These are phyloP conservation scores for Botrytis paeoniae DNA, from an alignment of 2,329 filamentous ascomycete species.

Conservation along the genomic window DNA sequence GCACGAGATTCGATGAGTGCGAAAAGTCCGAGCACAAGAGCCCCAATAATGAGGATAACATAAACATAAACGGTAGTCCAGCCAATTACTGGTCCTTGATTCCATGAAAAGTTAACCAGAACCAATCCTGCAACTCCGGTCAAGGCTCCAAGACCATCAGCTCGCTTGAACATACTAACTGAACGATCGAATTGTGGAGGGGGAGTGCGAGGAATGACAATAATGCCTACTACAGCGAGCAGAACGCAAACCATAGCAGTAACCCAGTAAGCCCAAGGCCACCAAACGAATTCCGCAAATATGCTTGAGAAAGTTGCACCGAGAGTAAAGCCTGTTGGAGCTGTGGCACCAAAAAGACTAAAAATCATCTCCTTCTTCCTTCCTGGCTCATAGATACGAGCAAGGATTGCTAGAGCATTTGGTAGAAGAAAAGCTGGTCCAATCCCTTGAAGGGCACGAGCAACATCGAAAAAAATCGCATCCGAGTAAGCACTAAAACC, in stretches of 20 bases:
- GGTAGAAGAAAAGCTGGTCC: slow-evolving; percentile 52
- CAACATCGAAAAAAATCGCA: slow-evolving; percentile 44
- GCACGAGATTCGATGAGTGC: slow-evolving; percentile 50
- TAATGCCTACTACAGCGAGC: slow-evolving; percentile 38
- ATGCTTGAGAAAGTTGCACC: slow-evolving; percentile 43
- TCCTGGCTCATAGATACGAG: slow-evolving; percentile 48
- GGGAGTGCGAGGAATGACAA: slow-evolving; percentile 41
- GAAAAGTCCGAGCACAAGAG: slow-evolving; percentile 53
- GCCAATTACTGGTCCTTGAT: slow-evolving; percentile 37
- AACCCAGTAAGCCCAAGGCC: slow-evolving; percentile 51
- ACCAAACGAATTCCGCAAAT: slow-evolving; percentile 44
- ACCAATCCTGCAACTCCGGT: slow-evolving; percentile 50
- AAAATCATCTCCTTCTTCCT: slow-evolving; percentile 44
- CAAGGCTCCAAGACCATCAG: slow-evolving; percentile 46
- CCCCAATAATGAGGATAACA: slow-evolving; percentile 54
- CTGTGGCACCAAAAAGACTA: slow-evolving; percentile 47
- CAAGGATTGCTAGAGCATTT: slow-evolving; percentile 50
- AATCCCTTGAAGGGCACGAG: slow-evolving; percentile 54
- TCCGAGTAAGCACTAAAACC: slow-evolving; percentile 34
- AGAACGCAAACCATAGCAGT: slow-evolving; percentile 42
- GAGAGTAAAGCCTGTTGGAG: slow-evolving; percentile 46
- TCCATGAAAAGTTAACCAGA: slow-evolving; percentile 56
- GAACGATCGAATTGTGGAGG: slow-evolving; percentile 35
- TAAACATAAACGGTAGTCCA: slow-evolving; percentile 33
- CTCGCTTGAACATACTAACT: slow-evolving; percentile 30